Base-by-base conservation (phyloP, 2,329 filamentous ascomycete genomes). In the Alternaria sp. region DNA sequence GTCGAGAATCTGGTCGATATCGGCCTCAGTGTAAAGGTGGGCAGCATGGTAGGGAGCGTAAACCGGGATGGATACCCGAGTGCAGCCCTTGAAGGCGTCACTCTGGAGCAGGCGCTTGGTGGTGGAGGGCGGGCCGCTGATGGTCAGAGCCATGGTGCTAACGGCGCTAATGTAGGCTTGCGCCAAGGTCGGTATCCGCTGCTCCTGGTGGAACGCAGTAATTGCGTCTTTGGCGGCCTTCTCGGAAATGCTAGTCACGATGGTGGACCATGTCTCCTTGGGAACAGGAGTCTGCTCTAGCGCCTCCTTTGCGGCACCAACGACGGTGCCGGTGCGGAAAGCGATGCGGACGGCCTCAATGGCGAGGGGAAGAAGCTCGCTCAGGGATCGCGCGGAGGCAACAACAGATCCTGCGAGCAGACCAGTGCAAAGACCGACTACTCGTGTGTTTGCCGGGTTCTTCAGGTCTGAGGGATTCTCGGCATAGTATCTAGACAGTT, bases 321-420 rank as follows among this genome's bases (percentile, higher is more conserved):
- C 83, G 52, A 75, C 78, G 19, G 79, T 80, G 51, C 89, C 90
- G 15, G 85, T 85, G 65, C 89, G 85, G 81, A 92, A 92, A 46
- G 89, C 87, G 74, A 91, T 84, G 66, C 90, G 83, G 23, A 90
- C 87, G 25, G 87, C 84, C 74, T 91, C 87, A 15, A 90, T 84
- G 55, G 86, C 89, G 54, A 91, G 82, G 7, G 85, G 85, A 21
- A 91, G 82, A 36, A 92, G 81, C 50, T 88, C 84, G 17, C 86
- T 87, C 51, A 91, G 81, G 6, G 88, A 89, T 62, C 85, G 86
- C 30, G 89, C 85, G 21, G 87, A 88, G 12, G 89, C 86, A 60
- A 91, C 86, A 15, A 89, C 90, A 12, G 87, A 83, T n/a, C 88
- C 90, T n/a, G 90, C 89, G 70, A 92, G 87, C 21, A 90, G 83